Base-by-base conservation (phyloP, 129 eudicot species). In the Silybum marianum region DNA sequence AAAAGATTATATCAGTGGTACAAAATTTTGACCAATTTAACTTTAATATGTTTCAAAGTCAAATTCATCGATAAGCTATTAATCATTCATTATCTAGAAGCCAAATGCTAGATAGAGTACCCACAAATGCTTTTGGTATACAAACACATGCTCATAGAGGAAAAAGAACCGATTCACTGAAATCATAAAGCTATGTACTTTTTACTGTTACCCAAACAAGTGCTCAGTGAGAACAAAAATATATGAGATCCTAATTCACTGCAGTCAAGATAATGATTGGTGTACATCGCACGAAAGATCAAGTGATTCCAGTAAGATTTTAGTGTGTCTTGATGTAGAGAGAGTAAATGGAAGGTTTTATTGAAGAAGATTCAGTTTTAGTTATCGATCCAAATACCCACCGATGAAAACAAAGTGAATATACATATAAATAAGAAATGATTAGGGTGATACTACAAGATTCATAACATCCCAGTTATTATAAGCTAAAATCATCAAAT, bases 61-160 rank as follows among this genome's bases (percentile, higher is more conserved):
- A 30, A 25, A 19, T 75, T 58, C 26, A 28, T 58, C 10, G 14
- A 46, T 25, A 75, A 75, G 30, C 44, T 75, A 75, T 4, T 28
- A 30, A 28, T 19, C 70, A 5, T 75, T 7, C 7, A 23, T 24
- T 22, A 34, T 62, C 28, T 65, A 0, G 14, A 65, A 65, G 1
- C 6, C 30, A 65, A 65, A 65, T 65, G 30, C 14, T 65, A 65
- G 28, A 65, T 23, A 22, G 26, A 65, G 10, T 22, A 11, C 69
- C 69, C 28, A 65, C 69, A 65, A 63, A 63, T 8, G 28, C 28
- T 63, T 63, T 63, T 22, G 12, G 71, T 39, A 38, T 19, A 77
- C 60, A 77, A 77, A 63, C 38, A 66, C 60, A 23, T 34, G 73
- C 24, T 77, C 63, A 76, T 58, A 32, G 77, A 22, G 38, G 24